phyloP scores from a whole-genome alignment of 768 basidiomycete species.

The Xerocomellus intermedius region DNA sequence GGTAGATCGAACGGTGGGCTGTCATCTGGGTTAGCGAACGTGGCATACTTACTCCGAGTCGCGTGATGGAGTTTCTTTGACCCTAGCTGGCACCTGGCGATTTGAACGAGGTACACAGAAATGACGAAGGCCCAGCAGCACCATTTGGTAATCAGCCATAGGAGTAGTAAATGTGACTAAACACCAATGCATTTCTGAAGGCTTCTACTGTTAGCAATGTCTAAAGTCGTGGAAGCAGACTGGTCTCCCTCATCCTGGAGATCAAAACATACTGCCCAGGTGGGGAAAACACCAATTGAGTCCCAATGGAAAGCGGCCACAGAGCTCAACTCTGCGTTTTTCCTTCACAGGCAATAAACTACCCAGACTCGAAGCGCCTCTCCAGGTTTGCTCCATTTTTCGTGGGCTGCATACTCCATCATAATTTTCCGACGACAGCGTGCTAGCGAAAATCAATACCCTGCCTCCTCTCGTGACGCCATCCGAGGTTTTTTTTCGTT shows the following conservation, averaged over 20 bases:
- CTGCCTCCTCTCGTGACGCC: slow-evolving; percentile 92
- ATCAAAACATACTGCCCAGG: slow-evolving; percentile 73
- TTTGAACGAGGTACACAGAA: not conserved
- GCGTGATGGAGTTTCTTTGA: not conserved
- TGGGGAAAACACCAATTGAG: slow-evolving; percentile 26
- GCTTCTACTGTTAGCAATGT: slow-evolving; percentile 4
- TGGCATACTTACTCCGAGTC: not conserved
- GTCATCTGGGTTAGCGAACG: not conserved
- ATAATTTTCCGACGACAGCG: slow-evolving; percentile 41
- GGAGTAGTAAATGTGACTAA: not conserved
- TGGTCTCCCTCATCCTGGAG: slow-evolving; percentile 87
- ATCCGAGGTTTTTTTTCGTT: slow-evolving; percentile 73
- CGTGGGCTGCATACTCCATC: not conserved
- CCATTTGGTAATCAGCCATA: not conserved
- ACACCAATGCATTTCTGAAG: not conserved
- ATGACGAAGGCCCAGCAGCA: no score
- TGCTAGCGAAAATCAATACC: slow-evolving; percentile 70
- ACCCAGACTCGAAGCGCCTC: slow-evolving; percentile 63
- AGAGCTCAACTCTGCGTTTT: not conserved
- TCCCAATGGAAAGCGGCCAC: not conserved
- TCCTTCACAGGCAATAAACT: slow-evolving; percentile 57
- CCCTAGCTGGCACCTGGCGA: not conserved
- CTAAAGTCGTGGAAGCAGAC: not conserved
- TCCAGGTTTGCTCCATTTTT: slow-evolving; percentile 42
- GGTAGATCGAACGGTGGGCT: not conserved